phyloP scores from a whole-genome alignment of 1,139 yeast species.

The Petasospora rhodanensis region DNA sequence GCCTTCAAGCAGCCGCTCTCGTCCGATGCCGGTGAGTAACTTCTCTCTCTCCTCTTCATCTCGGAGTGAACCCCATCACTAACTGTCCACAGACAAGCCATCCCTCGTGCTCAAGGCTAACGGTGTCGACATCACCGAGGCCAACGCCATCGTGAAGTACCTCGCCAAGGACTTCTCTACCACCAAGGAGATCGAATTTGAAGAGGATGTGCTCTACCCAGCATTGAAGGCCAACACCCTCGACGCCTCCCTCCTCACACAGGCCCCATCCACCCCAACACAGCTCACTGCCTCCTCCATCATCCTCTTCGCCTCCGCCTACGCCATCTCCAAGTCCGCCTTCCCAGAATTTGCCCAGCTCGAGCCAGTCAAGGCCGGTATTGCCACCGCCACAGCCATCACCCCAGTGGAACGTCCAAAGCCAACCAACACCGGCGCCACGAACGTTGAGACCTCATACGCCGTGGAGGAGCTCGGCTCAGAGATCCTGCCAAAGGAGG shows the following conservation, averaged over 20 bases:
- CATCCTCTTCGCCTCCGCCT: slow-evolving; percentile 33
- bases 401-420: slow-evolving; percentile 32
- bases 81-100: slow-evolving; percentile 31
- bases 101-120: slow-evolving; percentile 33
- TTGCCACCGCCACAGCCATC: slow-evolving; percentile 29
- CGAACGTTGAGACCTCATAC: slow-evolving; percentile 40
- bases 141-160: slow-evolving; percentile 80
- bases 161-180: slow-evolving; percentile 43
- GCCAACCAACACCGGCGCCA: slow-evolving; percentile 55
- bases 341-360: slow-evolving; percentile 32
- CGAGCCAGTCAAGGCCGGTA: slow-evolving; percentile 39
- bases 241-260: slow-evolving; percentile 18
- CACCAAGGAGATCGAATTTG: slow-evolving; percentile 30
- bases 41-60: no score
- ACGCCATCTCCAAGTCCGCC: slow-evolving; percentile 28
- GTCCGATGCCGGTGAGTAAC: slow-evolving; percentile 20
- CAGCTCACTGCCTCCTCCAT: slow-evolving; percentile 29
- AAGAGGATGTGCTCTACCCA: slow-evolving; percentile 32
- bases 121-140: slow-evolving; percentile 57
- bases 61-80: no score
- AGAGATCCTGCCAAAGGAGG: slow-evolving; percentile 49
- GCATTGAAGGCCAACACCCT: slow-evolving; percentile 19
- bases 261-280: slow-evolving; percentile 24
- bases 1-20: slow-evolving; percentile 32
- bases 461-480: slow-evolving; percentile 35